These are phyloP conservation scores for Scleromitrula shiraiana DNA, from an alignment of 2,329 filamentous ascomycete species.

Conservation along the genomic window DNA sequence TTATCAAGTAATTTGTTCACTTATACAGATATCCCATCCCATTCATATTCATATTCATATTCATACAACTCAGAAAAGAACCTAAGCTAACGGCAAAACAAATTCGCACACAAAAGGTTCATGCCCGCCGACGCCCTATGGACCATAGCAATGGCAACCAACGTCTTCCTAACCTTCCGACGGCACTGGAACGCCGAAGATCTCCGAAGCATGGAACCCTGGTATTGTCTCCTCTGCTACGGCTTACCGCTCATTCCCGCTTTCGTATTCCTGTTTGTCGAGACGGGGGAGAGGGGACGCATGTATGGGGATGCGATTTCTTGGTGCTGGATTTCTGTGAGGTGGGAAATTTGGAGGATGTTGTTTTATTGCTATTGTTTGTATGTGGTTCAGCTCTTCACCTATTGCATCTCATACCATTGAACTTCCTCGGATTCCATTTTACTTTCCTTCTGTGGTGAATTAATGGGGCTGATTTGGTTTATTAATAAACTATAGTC, in stretches of 20 bases:
- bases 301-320: slow-evolving; percentile 69
- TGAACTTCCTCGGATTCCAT: too few relatives aligned
- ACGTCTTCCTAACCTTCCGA: slow-evolving; percentile 78
- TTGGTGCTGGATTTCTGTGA: slow-evolving; percentile 69
- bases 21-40: not conserved
- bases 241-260: slow-evolving; percentile 64
- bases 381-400: too few relatives aligned
- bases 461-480: too few relatives aligned
- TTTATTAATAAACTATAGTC: too few relatives aligned
- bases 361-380: slow-evolving; percentile 20
- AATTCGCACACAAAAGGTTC: slow-evolving; percentile 46
- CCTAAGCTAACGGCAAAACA: too few relatives aligned
- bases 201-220: slow-evolving; percentile 60
- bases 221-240: slow-evolving; percentile 63
- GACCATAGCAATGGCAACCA: slow-evolving; percentile 76
- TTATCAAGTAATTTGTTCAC: too few relatives aligned
- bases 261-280: slow-evolving; percentile 58
- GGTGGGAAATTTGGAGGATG: slow-evolving; percentile 69
- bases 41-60: too few relatives aligned
- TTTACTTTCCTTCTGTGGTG: too few relatives aligned
- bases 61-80: too few relatives aligned
- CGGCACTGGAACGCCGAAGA: slow-evolving; percentile 58
- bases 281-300: slow-evolving; percentile 40
- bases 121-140: slow-evolving; percentile 69
- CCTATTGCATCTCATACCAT: too few relatives aligned